Base-by-base conservation (phyloP, 768 basidiomycete species). In the Mrakia gelida region DNA sequence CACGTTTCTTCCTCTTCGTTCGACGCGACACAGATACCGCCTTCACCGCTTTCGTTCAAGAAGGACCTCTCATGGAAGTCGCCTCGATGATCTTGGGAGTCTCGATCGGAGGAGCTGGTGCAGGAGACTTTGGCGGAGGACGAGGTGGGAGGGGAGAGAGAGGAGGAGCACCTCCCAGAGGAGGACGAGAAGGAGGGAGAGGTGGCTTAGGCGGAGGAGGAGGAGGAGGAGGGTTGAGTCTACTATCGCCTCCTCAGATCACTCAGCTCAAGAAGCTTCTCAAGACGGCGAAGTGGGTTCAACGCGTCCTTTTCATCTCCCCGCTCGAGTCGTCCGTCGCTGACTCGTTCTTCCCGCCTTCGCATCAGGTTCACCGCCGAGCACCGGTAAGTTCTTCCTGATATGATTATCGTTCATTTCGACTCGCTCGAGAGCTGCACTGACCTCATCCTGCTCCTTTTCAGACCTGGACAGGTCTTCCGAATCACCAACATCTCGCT, bases 11-110 rank as follows among this genome's bases (percentile, higher is more conserved):
- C 49, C 18, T 21, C 18, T 13, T 52, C 3, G 9, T 52, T 52
- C 45, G 45, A 38, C 38, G 38, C 38, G 38, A 38, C 38, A 8
- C 18, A 52, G 49, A 52, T 21, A 52, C 49, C 16, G 84, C 81
- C 7, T 84, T 81, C 79, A 83, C 83, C 6, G 83, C 83, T 5
- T 85, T 85, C 80, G 77, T 84, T 41, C 78, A 81, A 16, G 73
- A 81, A 34, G 84, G 84, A 34, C 82, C 83, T 7, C 79, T 82
- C 13, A 73, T 83, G 52, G 81, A 84, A 41, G 82, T 85, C 15
- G 82, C 84, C 49, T 68, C 75, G 28, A 82, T 81, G 56, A 81
- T 84, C 70, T 77, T 84, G 28, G 68, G 74, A 41, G 45, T 77
- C 1, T 73, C 63, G 6, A 80, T 81, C 16, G 78, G 73, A 8